phyloP scores from a whole-genome alignment of 1,139 yeast species.

The Pneumocystis carinii region DNA sequence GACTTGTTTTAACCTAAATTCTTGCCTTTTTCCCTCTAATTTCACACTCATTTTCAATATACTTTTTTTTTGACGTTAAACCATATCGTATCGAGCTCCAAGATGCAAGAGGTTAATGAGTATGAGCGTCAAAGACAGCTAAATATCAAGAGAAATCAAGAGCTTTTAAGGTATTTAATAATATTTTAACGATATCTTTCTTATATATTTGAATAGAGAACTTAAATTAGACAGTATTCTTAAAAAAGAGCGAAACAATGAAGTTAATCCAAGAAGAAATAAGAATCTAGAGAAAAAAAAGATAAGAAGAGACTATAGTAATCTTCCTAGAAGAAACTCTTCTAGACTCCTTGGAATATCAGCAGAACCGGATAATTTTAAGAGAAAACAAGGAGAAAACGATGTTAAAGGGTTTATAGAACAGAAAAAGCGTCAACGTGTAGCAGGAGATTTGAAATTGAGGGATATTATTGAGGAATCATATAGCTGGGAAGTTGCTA shows the following conservation, averaged over 20 bases:
- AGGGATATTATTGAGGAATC: conserved; percentile 9
- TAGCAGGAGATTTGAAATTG: conserved; percentile 10
- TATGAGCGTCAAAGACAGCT: conserved; percentile 57
- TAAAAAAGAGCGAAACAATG: conserved; percentile 1
- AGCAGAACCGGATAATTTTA: conserved; percentile 17
- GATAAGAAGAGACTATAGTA: conserved; percentile 9
- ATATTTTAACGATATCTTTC: conserved; percentile 20
- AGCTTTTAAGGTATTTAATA: conserved; percentile 35
- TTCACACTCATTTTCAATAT: too few relatives aligned
- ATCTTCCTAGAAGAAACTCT: conserved; percentile 21
- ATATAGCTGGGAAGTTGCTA: conserved; percentile 6
- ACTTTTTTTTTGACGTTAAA: neutral
- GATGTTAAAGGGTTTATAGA: conserved; percentile 14
- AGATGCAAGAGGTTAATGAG: conserved; percentile 21
- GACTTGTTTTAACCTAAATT: neutral
- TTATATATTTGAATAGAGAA: neutral
- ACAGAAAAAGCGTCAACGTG: conserved; percentile 13
- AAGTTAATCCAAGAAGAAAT: conserved; percentile 2
- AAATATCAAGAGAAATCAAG: conserved; percentile 42
- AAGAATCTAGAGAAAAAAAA: conserved; percentile 8
- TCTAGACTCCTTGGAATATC: conserved; percentile 25
- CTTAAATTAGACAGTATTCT: conserved; percentile 1
- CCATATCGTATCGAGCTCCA: neutral
- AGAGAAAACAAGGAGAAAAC: conserved; percentile 15
- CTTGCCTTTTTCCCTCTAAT: too few relatives aligned